phyloP scores from a whole-genome alignment of 1,139 yeast genomes.

The Zygosaccharomyces sapae region DNA sequence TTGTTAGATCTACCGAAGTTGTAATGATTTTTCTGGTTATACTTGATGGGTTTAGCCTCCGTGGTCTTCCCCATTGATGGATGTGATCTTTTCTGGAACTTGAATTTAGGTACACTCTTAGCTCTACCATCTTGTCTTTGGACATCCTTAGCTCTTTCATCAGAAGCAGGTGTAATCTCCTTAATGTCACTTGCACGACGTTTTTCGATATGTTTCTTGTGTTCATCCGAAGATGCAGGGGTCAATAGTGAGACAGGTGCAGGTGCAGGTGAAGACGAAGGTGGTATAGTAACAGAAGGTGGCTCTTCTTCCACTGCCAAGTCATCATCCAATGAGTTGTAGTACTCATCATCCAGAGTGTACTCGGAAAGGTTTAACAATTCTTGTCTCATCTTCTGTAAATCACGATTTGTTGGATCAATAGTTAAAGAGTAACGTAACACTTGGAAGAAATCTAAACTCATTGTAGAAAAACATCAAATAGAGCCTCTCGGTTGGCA shows the following conservation, averaged over 20 bases:
- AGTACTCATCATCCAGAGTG: slow-evolving; percentile 79
- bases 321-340: slow-evolving; percentile 42
- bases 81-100: slow-evolving; percentile 23
- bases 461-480: slow-evolving; percentile 88
- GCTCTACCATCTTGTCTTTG: slow-evolving; percentile 22
- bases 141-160: slow-evolving; percentile 3
- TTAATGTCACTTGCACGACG: slow-evolving; percentile 14
- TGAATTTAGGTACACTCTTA: slow-evolving; percentile 30
- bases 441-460: slow-evolving; percentile 79
- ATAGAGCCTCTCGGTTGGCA: slow-evolving; percentile 79
- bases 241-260: slow-evolving; percentile 26
- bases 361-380: slow-evolving; percentile 58
- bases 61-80: slow-evolving; percentile 13
- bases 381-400: slow-evolving; percentile 56
- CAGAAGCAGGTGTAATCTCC: background rate
- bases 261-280: slow-evolving; percentile 27
- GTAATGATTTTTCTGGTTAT: slow-evolving; percentile 15
- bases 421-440: slow-evolving; percentile 73
- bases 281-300: slow-evolving; percentile 19
- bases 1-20: slow-evolving; percentile 23
- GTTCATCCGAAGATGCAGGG: slow-evolving; percentile 21
- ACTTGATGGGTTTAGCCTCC: slow-evolving; percentile 13
- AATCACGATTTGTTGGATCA: slow-evolving; percentile 81
- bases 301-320: slow-evolving; percentile 18
- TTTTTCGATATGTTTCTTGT: slow-evolving; percentile 15